A percentile compares a stretch with the other conserved stretches of the same genome.
These are phyloP conservation scores for Phoma sp. DNA, from an alignment of 2,329 filamentous ascomycete species.

Conservation along the genomic window DNA sequence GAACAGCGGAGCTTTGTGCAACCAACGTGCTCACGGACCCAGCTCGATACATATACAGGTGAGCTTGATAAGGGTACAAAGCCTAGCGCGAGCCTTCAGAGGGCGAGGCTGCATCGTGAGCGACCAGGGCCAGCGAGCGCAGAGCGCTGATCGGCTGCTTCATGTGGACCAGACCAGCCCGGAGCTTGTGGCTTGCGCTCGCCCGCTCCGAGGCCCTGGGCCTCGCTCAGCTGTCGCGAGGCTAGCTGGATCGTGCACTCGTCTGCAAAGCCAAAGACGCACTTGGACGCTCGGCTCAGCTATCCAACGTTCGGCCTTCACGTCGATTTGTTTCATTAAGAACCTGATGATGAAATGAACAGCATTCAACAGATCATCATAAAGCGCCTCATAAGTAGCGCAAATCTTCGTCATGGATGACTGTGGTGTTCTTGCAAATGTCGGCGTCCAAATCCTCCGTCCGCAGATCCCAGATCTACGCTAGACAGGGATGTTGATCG, in stretches of 20 bases:
- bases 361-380: not conserved
- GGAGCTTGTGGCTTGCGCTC: conserved; percentile 32
- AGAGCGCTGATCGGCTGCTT: conserved; percentile 22
- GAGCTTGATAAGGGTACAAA: conserved; percentile 20
- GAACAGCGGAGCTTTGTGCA: conserved; percentile 31
- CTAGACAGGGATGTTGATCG: conserved; percentile 13
- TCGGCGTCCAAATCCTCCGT: conserved; percentile 2
- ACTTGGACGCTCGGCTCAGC: conserved; percentile 1
- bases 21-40: conserved; percentile 26
- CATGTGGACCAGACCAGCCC: conserved; percentile 12
- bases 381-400: conserved; percentile 1
- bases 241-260: conserved; percentile 17
- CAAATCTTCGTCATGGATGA: conserved; percentile 10
- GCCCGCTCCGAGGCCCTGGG: conserved; percentile 22
- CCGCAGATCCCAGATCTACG: conserved; percentile 14
- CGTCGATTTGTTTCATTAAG: conserved; percentile 1
- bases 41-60: conserved; percentile 30
- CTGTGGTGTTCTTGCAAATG: not conserved
- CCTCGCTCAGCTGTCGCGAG: conserved; percentile 24
- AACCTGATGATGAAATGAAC: conserved; percentile 9
- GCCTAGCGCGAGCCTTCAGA: conserved; percentile 29
- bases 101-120: conserved; percentile 34
- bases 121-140: conserved; percentile 22
- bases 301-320: conserved; percentile 9
- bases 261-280: conserved; percentile 8